These are phyloP conservation scores for Gardenia jasminoides DNA, from an alignment of 257 asterid species.

Conservation along the genomic window DNA sequence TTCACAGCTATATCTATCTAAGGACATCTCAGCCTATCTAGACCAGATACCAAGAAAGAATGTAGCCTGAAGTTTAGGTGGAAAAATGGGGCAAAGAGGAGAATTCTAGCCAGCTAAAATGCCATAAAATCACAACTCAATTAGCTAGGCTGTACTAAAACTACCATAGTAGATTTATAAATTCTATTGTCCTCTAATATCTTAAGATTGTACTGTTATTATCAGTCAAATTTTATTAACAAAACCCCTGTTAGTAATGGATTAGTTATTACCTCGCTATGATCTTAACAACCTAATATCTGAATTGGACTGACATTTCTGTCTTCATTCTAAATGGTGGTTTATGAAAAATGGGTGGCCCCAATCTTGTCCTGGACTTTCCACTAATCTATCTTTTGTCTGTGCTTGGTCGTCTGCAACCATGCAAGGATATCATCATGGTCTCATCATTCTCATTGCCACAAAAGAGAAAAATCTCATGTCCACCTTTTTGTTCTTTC, in stretches of 20 bases:
- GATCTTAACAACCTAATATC: conserved; percentile 1
- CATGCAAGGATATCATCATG: conserved; percentile 13
- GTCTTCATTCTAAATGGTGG: conserved; percentile 21
- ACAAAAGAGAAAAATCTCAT: neutral
- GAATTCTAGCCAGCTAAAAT: neutral
- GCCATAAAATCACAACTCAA: neutral
- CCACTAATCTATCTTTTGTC: conserved; percentile 15
- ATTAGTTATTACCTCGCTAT: conserved; percentile 12
- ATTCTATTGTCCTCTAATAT: neutral
- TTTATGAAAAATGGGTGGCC: conserved; percentile 25
- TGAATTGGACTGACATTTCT: conserved; percentile 13
- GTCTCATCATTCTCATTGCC: conserved; percentile 25
- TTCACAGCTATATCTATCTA: neutral
- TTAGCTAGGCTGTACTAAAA: neutral
- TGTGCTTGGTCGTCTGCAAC: conserved; percentile 21
- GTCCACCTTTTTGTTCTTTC: neutral
- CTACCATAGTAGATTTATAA: neutral
- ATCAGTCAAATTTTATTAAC: neutral
- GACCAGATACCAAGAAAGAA: conserved; percentile 21
- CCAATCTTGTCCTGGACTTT: neutral
- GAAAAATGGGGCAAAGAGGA: neutral
- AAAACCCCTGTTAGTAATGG: conserved; percentile 1
- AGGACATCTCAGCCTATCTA: neutral
- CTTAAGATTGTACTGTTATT: neutral
- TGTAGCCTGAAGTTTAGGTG: conserved; percentile 19